Conservation (phyloP, 169 alveolate species). For the Plasmodium falciparum region DNA sequence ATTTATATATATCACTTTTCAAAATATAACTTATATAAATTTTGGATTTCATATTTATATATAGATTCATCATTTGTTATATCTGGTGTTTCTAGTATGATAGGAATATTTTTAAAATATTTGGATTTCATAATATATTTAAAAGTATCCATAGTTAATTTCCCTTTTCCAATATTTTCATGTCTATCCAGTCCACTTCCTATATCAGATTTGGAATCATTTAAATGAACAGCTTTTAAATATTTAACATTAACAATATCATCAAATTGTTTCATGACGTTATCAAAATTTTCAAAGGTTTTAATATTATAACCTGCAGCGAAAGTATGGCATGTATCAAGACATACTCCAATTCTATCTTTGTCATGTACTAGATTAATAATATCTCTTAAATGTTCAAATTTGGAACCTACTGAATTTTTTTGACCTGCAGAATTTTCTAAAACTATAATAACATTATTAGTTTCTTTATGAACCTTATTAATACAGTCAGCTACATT, state of each 20-base stretch:
- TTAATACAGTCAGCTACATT: conserved; percentile 88
- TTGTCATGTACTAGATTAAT: conserved; percentile 86
- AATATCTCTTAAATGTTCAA: conserved; percentile 90
- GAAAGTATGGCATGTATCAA: conserved; percentile 93
- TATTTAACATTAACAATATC: conserved; percentile 86
- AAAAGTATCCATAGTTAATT: conserved; percentile 89
- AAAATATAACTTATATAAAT: conserved; percentile 81
- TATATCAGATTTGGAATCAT: conserved; percentile 91
- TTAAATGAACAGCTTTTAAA: conserved; percentile 91
- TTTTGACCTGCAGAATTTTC: conserved; percentile 94
- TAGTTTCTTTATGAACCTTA: conserved; percentile 87
- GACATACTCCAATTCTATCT: conserved; percentile 91
- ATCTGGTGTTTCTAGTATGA: conserved; percentile 92
- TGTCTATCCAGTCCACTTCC: conserved; percentile 92
- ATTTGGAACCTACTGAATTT: conserved; percentile 89
- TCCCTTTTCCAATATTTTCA: conserved; percentile 92
- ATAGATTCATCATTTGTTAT: conserved; percentile 85
- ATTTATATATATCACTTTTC: background rate
- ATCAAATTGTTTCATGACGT: conserved; percentile 89
- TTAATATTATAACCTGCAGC: conserved; percentile 93
- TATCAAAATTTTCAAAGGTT: conserved; percentile 84
- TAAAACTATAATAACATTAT: conserved; percentile 86
- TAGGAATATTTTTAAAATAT: conserved; percentile 89
- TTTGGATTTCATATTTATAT: conserved; percentile 88
- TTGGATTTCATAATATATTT: conserved; percentile 87